phyloP scores from a whole-genome alignment of 306 rosid species.

The Lathyrus oleraceus region DNA sequence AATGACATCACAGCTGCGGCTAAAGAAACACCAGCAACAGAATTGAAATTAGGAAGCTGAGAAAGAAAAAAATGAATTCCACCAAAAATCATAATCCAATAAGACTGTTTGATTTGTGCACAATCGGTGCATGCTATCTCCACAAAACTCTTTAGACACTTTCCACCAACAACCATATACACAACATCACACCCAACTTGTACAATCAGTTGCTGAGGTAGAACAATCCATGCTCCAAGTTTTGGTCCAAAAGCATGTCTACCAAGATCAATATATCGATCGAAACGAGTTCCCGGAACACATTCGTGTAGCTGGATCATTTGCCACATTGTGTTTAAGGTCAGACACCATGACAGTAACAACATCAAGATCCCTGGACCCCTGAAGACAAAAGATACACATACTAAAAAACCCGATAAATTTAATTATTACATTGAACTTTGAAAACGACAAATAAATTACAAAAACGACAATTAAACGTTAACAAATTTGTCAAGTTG shows the following conservation, averaged over 20 bases:
- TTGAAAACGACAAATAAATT: background rate
- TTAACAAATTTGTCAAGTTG: background rate
- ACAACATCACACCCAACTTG: conserved; percentile 93
- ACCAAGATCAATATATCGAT: conserved; percentile 83
- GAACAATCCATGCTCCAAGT: conserved; percentile 89
- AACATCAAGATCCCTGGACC: conserved; percentile 78
- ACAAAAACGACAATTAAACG: background rate
- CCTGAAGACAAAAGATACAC: conserved; percentile 38
- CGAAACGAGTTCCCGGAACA: conserved; percentile 85
- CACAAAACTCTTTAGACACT: conserved; percentile 77
- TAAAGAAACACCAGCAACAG: conserved; percentile 86
- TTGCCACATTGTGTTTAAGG: conserved; percentile 93
- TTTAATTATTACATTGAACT: background rate
- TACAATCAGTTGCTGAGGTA: conserved; percentile 82
- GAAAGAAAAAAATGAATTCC: conserved; percentile 82
- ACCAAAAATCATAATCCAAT: conserved; percentile 86
- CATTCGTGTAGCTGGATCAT: conserved; percentile 94
- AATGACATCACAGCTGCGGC: conserved; percentile 93
- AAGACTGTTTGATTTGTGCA: conserved; percentile 66
- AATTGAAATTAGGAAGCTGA: conserved; percentile 95
- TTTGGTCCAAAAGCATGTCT: conserved; percentile 82
- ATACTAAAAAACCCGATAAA: background rate
- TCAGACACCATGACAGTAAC: conserved; percentile 78
- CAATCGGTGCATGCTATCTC: conserved; percentile 84
- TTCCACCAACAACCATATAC: conserved; percentile 85